Conservation (phyloP, 2,329 filamentous ascomycete species). For the Diaporthe nobilis region DNA sequence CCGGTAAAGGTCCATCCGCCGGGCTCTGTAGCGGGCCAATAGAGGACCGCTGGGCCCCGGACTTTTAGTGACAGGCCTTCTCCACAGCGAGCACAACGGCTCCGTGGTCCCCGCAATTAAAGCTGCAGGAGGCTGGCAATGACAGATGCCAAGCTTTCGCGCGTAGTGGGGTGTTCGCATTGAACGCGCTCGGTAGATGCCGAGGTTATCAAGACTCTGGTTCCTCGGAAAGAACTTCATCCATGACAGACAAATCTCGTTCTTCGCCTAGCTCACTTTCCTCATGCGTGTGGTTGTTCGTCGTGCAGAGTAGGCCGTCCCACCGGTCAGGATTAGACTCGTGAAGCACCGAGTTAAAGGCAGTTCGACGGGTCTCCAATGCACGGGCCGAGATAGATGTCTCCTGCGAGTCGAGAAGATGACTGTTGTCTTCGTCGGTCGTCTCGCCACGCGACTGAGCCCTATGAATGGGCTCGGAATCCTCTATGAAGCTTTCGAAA, state of each 20-base stretch:
- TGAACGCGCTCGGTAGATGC: background rate
- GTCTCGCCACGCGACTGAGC: background rate
- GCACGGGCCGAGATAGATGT: constrained; percentile 49
- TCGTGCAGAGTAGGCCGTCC: constrained; percentile 54
- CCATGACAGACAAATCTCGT: constrained; percentile 4
- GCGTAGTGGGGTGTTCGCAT: constrained; percentile 5
- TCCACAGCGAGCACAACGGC: constrained; percentile 8
- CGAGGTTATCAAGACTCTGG: background rate
- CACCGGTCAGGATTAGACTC: constrained; percentile 43
- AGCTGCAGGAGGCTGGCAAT: constrained; percentile 13
- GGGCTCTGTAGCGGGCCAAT: constrained; percentile 19
- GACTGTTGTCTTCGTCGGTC: constrained; percentile 21
- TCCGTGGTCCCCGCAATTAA: constrained; percentile 17
- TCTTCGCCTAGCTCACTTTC: constrained; percentile 54
- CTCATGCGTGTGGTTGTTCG: constrained; percentile 53
- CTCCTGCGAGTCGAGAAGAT: constrained; percentile 49
- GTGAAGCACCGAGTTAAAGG: constrained; percentile 51
- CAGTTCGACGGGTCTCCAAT: constrained; percentile 49
- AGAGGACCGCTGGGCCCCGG: background rate
- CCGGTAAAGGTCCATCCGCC: background rate
- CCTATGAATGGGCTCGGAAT: background rate
- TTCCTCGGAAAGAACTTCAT: background rate
- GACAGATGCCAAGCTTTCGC: constrained; percentile 18
- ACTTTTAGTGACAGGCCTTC: constrained; percentile 1
- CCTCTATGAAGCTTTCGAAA: constrained; percentile 6